Evolutionary conservation across 2,329 filamentous ascomycete genomes (phyloP).

Genomic region (Exserohilum turcica): DNA sequence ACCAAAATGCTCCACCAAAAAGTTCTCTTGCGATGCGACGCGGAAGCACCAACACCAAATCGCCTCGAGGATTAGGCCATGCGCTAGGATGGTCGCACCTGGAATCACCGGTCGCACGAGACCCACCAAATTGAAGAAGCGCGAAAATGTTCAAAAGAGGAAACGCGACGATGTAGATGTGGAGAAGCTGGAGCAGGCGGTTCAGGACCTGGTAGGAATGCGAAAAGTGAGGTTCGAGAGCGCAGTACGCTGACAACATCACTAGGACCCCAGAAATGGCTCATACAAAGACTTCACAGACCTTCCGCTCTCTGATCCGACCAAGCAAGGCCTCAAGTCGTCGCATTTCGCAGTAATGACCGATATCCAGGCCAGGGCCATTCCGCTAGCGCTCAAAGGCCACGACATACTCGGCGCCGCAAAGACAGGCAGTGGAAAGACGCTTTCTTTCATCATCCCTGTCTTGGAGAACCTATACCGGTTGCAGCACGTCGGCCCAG

Average conservation of each 20-base stretch:
- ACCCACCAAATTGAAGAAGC: constrained; percentile 63
- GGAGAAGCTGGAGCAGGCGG: constrained; percentile 53
- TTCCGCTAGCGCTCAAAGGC: constrained; percentile 84
- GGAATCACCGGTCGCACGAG: constrained; percentile 50
- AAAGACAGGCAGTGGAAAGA: constrained; percentile 95
- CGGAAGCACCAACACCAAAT: constrained; percentile 11
- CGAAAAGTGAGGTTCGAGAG: not conserved
- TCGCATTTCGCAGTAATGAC: constrained; percentile 91
- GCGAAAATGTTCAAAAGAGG: constrained; percentile 57
- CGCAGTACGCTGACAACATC: not conserved
- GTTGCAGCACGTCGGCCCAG: constrained; percentile 84
- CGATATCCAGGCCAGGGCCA: constrained; percentile 88
- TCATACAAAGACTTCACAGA: constrained; percentile 75
- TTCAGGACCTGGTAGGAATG: constrained; percentile 48
- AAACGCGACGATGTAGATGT: constrained; percentile 60
- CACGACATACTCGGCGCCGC: constrained; percentile 90
- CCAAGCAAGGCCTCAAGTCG: constrained; percentile 75
- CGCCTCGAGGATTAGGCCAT: constrained; percentile 6
- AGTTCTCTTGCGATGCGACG: constrained; percentile 29
- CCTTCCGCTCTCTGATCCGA: constrained; percentile 83
- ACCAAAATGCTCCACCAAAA: constrained; percentile 28
- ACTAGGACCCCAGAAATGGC: constrained; percentile 65
- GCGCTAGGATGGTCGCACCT: constrained; percentile 36
- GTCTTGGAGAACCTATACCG: constrained; percentile 92
- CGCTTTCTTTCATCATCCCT: constrained; percentile 87